Evolutionary conservation across 495 filamentous ascomycete genomes (phyloP).

Genomic region (Entonaema liquescens): DNA sequence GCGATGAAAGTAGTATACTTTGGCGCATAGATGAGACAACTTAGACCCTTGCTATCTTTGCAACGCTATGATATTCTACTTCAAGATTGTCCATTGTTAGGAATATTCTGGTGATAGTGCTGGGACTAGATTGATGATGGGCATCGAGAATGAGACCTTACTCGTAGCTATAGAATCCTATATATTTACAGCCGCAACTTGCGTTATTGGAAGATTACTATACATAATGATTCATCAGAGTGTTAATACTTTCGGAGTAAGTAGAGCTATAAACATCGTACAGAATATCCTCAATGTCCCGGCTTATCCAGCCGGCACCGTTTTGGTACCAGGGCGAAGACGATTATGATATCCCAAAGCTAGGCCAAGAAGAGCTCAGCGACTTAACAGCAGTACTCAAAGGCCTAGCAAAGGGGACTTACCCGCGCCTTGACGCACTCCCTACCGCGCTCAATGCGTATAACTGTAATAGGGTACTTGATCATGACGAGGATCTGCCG

Average conservation of each 20-base stretch:
- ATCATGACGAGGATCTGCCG: background rate
- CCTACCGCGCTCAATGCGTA: slow-evolving; percentile 35
- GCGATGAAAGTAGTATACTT: no score
- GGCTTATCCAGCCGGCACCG: background rate
- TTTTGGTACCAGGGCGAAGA: slow-evolving; percentile 1
- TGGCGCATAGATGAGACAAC: no score
- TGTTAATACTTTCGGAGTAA: background rate
- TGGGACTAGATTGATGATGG: no score
- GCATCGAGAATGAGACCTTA: no score
- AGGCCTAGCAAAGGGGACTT: slow-evolving; percentile 14
- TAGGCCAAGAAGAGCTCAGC: slow-evolving; percentile 18
- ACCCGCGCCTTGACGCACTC: slow-evolving; percentile 29
- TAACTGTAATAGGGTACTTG: slow-evolving; percentile 13
- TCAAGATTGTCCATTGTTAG: no score
- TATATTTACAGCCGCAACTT: background rate
- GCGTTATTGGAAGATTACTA: background rate
- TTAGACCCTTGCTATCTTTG: no score
- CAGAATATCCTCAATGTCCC: background rate
- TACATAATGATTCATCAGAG: background rate
- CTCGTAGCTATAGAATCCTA: no score
- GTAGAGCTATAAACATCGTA: background rate
- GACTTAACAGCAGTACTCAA: slow-evolving; percentile 24
- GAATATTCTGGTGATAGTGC: no score
- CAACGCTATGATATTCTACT: no score
- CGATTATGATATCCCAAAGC: slow-evolving; percentile 1